Percentiles rank a stretch among this genome's conserved stretches.
Evolutionary conservation across 1,139 yeast species (phyloP).

Genomic region (Zygoascus meyerae): DNA sequence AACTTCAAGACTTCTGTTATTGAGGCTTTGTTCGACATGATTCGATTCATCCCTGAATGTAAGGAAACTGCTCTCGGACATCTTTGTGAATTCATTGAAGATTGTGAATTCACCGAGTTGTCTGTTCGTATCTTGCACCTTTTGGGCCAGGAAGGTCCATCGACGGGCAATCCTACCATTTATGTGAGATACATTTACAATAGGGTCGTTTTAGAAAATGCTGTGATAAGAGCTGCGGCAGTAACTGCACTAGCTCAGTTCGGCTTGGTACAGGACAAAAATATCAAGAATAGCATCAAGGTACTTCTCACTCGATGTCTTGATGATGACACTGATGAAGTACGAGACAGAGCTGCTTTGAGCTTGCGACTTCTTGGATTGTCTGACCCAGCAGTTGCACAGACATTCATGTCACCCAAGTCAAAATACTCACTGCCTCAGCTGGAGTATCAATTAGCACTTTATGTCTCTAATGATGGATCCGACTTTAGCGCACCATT

Average conservation of each 20-base stretch:
- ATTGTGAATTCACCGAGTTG: slow-evolving; percentile 92
- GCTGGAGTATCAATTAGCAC: slow-evolving; percentile 70
- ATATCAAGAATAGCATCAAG: slow-evolving; percentile 61
- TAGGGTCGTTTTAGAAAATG: slow-evolving; percentile 91
- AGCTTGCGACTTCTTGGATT: slow-evolving; percentile 61
- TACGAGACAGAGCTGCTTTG: slow-evolving; percentile 93
- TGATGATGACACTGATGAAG: slow-evolving; percentile 92
- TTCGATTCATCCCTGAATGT: slow-evolving; percentile 82
- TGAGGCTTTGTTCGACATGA: slow-evolving; percentile 87
- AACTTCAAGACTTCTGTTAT: slow-evolving; percentile 77
- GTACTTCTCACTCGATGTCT: slow-evolving; percentile 77
- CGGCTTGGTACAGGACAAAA: slow-evolving; percentile 70
- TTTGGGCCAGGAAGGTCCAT: slow-evolving; percentile 92
- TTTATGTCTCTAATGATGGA: slow-evolving; percentile 61
- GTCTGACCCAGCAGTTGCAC: slow-evolving; percentile 38
- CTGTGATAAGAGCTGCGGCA: slow-evolving; percentile 93
- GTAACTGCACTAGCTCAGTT: slow-evolving; percentile 89
- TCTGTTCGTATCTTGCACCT: slow-evolving; percentile 86
- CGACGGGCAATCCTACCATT: slow-evolving; percentile 76
- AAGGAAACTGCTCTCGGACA: slow-evolving; percentile 80
- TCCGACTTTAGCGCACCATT: slow-evolving; percentile 60
- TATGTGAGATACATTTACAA: slow-evolving; percentile 95
- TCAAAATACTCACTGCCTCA: slow-evolving; percentile 66
- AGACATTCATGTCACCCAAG: slow-evolving; percentile 56
- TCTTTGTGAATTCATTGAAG: slow-evolving; percentile 95